Base-by-base conservation (phyloP, 2,329 filamentous ascomycete genomes). In the Balansia obtecta region DNA sequence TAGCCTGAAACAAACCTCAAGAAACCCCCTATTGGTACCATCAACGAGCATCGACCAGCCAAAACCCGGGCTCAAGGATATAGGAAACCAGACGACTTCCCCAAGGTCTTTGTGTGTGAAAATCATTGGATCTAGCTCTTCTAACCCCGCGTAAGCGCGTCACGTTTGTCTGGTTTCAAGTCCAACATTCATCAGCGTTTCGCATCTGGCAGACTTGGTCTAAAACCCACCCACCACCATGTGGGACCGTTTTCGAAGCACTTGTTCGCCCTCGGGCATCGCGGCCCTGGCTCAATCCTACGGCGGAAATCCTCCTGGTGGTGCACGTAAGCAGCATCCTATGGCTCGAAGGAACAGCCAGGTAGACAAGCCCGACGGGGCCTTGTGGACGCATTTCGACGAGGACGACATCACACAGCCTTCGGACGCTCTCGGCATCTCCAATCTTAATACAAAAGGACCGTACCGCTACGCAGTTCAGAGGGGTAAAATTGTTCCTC, bases 401-500 rank as follows among this genome's bases (percentile, higher is more conserved):
- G 27, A 38, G 16, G 50, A 52, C 48, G 46, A 52, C 22, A 56
- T 61, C 46, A 60, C 60, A 44, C 57, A 56, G 49, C 57, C 61
- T 41, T 57, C 64, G 45, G 58, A 61, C 57, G 59, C 58, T 22
- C 59, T 66, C 34, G 55, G 51, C 39, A 48, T 56, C 27, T 48
- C 55, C 45, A 58, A 60, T 48, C 55, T 56, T 49, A 57, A 60
- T 47, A 56, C 56, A 49, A 57, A 60, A 56, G 56, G 54, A 33
- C 59, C 63, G 33, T 55, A 56, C 53, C 58, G 55, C 33, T 65
- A 60, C 57, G 63, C 65, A 49, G 58, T 65, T 43, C 60, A 61
- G 40, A 53, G 59, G 47, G 64, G 63, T 45, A 66, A 62, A 52
- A 58, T 63, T 16, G 64, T 66, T 47, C 62, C 60, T 39, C 60